Conservation (phyloP, 2,329 filamentous ascomycete genomes). For the Cercospora citrullina region DNA sequence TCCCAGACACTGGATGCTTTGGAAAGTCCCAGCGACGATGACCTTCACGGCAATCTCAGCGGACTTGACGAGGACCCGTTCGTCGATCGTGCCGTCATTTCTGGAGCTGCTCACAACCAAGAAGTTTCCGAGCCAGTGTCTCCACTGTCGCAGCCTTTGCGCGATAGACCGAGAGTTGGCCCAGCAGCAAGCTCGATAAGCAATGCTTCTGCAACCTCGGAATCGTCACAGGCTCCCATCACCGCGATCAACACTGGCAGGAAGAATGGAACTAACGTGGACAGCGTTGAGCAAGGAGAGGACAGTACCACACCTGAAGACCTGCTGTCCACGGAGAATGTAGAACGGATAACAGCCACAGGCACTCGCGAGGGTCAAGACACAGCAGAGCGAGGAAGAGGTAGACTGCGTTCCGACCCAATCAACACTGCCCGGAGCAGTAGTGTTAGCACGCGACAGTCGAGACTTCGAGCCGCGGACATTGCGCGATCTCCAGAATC, state of each 20-base stretch:
- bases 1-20: neutral
- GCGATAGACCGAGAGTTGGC: neutral
- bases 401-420: neutral
- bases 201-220: neutral
- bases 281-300: neutral
- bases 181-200: neutral
- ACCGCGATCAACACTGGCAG: conserved; percentile 6
- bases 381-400: neutral
- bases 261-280: neutral
- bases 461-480: neutral
- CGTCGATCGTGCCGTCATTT: conserved; percentile 9
- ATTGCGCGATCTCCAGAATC: neutral
- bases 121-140: neutral
- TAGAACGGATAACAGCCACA: neutral
- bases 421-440: neutral
- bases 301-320: neutral
- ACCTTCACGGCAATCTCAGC: conserved; percentile 15
- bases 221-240: neutral
- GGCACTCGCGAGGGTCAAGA: neutral
- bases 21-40: conserved; percentile 13
- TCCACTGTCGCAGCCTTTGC: neutral
- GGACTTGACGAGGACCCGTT: conserved; percentile 23
- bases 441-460: neutral
- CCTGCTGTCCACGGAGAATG: neutral
- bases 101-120: neutral